Conservation (phyloP, 768 basidiomycete species). For the Kwoniella pini region DNA sequence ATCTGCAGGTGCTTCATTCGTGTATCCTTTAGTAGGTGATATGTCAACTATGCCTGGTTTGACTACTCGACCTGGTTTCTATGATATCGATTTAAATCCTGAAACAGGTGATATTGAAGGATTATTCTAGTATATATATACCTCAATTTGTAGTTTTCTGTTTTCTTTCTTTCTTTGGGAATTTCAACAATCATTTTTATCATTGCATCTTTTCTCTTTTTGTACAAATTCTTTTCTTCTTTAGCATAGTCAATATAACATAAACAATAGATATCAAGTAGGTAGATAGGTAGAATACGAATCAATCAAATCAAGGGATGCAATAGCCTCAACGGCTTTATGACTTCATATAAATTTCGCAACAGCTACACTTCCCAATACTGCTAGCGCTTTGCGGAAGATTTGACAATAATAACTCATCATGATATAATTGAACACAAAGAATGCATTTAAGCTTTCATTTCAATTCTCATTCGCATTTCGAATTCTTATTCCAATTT, state of each 20-base stretch:
- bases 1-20: conserved; percentile 91
- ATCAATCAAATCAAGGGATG: neutral
- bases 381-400: too few relatives aligned
- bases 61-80: conserved; percentile 77
- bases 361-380: too few relatives aligned
- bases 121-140: conserved; percentile 76
- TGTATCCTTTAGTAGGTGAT: conserved; percentile 80
- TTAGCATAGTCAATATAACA: neutral
- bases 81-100: conserved; percentile 54
- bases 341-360: too few relatives aligned
- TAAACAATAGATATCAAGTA: neutral
- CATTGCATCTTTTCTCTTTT: conserved; percentile 9
- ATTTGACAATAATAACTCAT: too few relatives aligned
- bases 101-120: conserved; percentile 81
- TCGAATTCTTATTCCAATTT: too few relatives aligned
- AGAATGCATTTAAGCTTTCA: too few relatives aligned
- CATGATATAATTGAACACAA: too few relatives aligned
- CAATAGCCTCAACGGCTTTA: conserved; percentile 26
- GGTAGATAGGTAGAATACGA: neutral
- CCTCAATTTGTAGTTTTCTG: conserved; percentile 1
- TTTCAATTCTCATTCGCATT: too few relatives aligned
- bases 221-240: neutral
- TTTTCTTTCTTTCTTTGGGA: conserved; percentile 6
- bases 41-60: conserved; percentile 99
- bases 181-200: conserved; percentile 9